A percentile compares a stretch with the other conserved stretches of the same genome.
Evolutionary conservation across 352 stramenopile genomes (phyloP).

Genomic region (Phytophthora vignae): DNA sequence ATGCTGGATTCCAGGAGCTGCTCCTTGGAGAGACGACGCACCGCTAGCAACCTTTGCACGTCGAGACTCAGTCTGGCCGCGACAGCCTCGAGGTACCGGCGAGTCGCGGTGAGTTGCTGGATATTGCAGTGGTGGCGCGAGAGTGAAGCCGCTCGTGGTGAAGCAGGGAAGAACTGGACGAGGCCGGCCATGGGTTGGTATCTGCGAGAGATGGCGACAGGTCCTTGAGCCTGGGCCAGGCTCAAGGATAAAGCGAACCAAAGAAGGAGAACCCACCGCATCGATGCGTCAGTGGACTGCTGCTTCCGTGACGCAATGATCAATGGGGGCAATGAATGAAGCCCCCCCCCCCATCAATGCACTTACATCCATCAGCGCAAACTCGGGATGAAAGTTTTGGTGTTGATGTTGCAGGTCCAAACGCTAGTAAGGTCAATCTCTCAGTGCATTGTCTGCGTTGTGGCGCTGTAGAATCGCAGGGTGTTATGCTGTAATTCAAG

Average conservation of each 20-base stretch:
- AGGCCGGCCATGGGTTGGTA: background rate
- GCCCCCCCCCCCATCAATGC: background rate
- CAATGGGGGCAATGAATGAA: slow-evolving; percentile 13
- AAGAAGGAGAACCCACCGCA: slow-evolving; percentile 20
- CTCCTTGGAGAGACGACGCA: slow-evolving; percentile 1
- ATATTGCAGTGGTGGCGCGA: slow-evolving; percentile 10
- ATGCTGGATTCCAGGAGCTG: slow-evolving; percentile 13
- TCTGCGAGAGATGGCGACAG: slow-evolving; percentile 8
- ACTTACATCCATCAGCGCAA: slow-evolving; percentile 26
- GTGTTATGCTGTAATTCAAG: too few species aligned
- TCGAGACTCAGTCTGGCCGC: slow-evolving; percentile 21
- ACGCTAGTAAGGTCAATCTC: too few species aligned
- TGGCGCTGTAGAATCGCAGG: too few species aligned
- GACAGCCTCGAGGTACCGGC: slow-evolving; percentile 25
- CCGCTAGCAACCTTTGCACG: slow-evolving; percentile 21
- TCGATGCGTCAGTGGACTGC: slow-evolving; percentile 17
- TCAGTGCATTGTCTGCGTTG: too few species aligned
- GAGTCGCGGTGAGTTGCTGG: slow-evolving; percentile 15
- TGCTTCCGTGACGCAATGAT: slow-evolving; percentile 37
- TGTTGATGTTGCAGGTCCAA: background rate
- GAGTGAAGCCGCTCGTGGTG: background rate
- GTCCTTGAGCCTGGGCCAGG: slow-evolving; percentile 19
- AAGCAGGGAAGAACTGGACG: background rate
- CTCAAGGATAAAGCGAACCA: slow-evolving; percentile 27
- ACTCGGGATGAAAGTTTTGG: background rate